Evolutionary conservation across 1,284 basidiomycete species (phyloP).

Genomic region (Apiotrichum montevideense): DNA sequence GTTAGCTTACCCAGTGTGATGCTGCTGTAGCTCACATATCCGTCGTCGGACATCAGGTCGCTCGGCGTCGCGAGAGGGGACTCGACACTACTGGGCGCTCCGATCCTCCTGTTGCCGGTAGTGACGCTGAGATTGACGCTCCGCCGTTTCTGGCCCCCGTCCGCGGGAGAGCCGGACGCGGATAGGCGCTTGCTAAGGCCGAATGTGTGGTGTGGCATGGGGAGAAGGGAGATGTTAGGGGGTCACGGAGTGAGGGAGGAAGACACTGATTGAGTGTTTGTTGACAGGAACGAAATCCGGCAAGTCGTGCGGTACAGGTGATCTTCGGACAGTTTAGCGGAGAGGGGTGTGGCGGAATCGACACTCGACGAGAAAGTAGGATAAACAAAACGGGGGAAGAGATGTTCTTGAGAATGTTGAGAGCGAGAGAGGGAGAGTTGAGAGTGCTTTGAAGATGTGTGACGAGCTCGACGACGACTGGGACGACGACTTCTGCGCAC

Average conservation of each 20-base stretch:
- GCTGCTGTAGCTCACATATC: not conserved
- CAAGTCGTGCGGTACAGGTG: too few species aligned
- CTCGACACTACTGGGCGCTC: not conserved
- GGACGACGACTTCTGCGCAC: too few species aligned
- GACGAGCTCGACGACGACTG: too few species aligned
- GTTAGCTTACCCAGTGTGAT: not conserved
- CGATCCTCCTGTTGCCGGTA: not conserved
- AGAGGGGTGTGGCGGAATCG: too few species aligned
- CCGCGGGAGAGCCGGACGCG: not conserved
- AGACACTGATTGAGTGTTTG: not conserved
- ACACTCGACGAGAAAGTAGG: too few species aligned
- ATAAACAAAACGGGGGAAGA: too few species aligned
- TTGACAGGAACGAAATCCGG: too few species aligned
- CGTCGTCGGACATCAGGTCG: not conserved
- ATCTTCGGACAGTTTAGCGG: too few species aligned
- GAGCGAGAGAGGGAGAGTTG: too few species aligned
- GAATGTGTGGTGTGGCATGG: not conserved
- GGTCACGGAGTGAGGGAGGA: not conserved
- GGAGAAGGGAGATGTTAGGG: not conserved
- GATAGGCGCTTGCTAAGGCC: not conserved
- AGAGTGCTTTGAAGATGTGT: too few species aligned
- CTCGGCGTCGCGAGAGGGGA: not conserved
- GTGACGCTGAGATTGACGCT: not conserved
- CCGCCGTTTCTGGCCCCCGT: not conserved
- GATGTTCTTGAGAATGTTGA: too few species aligned